phyloP scores from a whole-genome alignment of 2,329 filamentous ascomycete species.

The Cladorrhinum sp. region DNA sequence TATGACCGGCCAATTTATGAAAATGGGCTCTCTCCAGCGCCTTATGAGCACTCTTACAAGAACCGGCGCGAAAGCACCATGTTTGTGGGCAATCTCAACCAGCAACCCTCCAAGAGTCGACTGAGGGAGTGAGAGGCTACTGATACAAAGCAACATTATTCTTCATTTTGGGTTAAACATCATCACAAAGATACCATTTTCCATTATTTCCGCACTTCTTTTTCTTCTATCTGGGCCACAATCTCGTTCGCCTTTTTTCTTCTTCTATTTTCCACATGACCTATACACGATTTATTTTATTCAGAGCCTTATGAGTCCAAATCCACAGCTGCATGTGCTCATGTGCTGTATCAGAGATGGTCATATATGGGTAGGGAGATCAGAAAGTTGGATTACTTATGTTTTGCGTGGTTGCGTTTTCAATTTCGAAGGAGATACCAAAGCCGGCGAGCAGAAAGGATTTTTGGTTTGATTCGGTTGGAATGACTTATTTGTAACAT shows the following conservation, averaged over 20 bases:
- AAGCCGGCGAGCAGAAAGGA: conserved; percentile 1
- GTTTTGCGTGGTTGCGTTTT: not conserved
- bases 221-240: not conserved
- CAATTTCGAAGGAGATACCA: conserved; percentile 21
- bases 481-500: not conserved
- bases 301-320: conserved; percentile 1
- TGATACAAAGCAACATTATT: conserved; percentile 7
- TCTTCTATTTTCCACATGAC: conserved; percentile 12
- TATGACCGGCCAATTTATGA: conserved; percentile 41
- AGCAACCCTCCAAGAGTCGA: conserved; percentile 52
- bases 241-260: conserved; percentile 2
- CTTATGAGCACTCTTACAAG: conserved; percentile 41
- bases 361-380: conserved; percentile 1
- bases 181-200: conserved; percentile 24
- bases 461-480: not conserved
- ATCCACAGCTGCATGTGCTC: not conserved
- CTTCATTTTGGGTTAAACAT: conserved; percentile 11
- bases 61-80: conserved; percentile 61
- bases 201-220: conserved; percentile 10
- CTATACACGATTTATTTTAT: conserved; percentile 16
- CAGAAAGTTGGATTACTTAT: not conserved
- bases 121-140: conserved; percentile 49
- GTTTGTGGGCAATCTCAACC: conserved; percentile 50
- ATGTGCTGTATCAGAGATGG: not conserved
- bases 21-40: conserved; percentile 26